Evolutionary conservation across 2,329 filamentous ascomycete genomes (phyloP).

Genomic region (Fonsecaea erecta): DNA sequence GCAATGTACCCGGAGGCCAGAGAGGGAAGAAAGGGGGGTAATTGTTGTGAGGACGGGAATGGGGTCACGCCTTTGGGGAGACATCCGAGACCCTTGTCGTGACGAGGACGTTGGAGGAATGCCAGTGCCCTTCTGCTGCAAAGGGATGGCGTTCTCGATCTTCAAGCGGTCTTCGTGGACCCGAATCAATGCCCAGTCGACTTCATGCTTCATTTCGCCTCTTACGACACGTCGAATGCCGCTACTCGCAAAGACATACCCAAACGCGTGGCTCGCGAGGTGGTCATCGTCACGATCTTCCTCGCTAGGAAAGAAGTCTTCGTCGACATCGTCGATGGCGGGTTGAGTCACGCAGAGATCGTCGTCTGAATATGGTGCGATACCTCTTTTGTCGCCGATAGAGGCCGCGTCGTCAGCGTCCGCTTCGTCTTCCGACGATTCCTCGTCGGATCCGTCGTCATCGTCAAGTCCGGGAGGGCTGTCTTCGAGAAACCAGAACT

Average conservation of each 20-base stretch:
- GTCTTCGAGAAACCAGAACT: conserved; percentile 52
- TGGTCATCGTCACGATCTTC: conserved; percentile 80
- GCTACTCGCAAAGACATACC: conserved; percentile 85
- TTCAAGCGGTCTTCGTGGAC: conserved; percentile 74
- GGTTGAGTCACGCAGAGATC: conserved; percentile 87
- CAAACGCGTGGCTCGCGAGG: conserved; percentile 77
- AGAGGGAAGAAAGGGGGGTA: conserved; percentile 65
- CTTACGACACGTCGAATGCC: conserved; percentile 78
- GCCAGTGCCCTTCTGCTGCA: conserved; percentile 35
- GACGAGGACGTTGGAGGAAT: conserved; percentile 37
- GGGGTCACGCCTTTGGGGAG: not conserved
- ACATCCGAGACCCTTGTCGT: not conserved
- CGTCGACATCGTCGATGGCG: conserved; percentile 82
- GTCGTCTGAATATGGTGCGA: conserved; percentile 61
- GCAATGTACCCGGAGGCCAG: conserved; percentile 81
- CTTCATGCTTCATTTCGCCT: conserved; percentile 79
- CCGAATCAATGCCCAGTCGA: conserved; percentile 92
- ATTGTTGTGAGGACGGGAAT: conserved; percentile 51
- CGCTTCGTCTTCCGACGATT: conserved; percentile 38
- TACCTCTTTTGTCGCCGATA: conserved; percentile 67
- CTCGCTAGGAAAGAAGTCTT: conserved; percentile 77
- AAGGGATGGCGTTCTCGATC: conserved; percentile 68
- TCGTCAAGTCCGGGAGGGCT: conserved; percentile 46
- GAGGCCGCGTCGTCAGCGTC: conserved; percentile 55
- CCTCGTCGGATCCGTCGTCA: conserved; percentile 58